phyloP scores from a whole-genome alignment of 2,329 filamentous ascomycete genomes.

The Ceratocystis destructans region DNA sequence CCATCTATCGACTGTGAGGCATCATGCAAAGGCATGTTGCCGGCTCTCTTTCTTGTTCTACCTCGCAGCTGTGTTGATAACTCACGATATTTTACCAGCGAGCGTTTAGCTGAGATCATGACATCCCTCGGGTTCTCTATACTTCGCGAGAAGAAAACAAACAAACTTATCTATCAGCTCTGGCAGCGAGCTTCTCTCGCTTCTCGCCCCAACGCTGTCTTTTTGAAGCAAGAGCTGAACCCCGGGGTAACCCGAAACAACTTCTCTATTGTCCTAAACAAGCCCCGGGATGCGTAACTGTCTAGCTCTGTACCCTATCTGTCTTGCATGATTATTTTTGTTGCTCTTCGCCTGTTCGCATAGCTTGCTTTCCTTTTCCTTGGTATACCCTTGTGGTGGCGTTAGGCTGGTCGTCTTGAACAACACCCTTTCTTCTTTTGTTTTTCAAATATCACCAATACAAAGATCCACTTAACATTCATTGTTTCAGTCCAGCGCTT shows the following conservation, averaged over 20 bases:
- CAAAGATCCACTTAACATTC: neutral
- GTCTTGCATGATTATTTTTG: neutral
- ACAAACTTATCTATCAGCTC: constrained; percentile 81
- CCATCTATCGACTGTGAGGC: constrained; percentile 20
- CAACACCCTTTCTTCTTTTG: neutral
- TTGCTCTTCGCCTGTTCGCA: neutral
- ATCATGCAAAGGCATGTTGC: constrained; percentile 33
- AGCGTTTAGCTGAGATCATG: constrained; percentile 60
- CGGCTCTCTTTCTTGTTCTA: constrained; percentile 74
- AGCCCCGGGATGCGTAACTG: neutral
- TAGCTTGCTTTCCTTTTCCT: neutral
- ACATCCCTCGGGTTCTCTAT: constrained; percentile 56
- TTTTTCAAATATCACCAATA: neutral
- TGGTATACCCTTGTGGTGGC: neutral
- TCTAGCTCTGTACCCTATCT: neutral
- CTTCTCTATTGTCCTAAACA: constrained; percentile 61
- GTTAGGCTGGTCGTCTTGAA: neutral
- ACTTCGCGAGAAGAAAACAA: constrained; percentile 54
- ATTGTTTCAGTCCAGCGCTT: no score
- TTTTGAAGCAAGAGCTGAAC: constrained; percentile 63
- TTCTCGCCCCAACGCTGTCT: constrained; percentile 26
- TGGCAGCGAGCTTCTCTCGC: constrained; percentile 43
- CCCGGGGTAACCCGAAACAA: constrained; percentile 73
- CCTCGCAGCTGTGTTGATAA: constrained; percentile 80
- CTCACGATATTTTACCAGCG: constrained; percentile 73